Conservation (phyloP, 495 filamentous ascomycete genomes). For the Neurospora sp. region DNA sequence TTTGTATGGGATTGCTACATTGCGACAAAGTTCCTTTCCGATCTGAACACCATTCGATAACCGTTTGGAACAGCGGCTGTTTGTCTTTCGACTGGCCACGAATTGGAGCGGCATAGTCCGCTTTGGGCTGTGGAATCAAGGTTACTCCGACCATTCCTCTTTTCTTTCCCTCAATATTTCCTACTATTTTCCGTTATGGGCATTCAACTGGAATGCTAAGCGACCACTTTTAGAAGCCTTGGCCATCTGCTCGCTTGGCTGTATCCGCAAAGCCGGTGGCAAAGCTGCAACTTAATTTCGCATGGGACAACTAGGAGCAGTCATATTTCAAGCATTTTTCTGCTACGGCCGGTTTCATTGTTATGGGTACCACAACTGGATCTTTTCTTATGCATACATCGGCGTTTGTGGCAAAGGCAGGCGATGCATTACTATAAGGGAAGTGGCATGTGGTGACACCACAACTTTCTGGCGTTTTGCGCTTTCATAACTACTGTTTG, state of each 20-base stretch:
- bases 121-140: neutral
- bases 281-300: neutral
- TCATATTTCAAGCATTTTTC: neutral
- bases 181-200: neutral
- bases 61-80: slow-evolving; percentile 2
- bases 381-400: neutral
- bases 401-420: neutral
- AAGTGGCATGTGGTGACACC: neutral
- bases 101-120: neutral
- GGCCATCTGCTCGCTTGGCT: neutral
- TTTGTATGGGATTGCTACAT: slow-evolving; percentile 10
- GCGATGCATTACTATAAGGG: neutral
- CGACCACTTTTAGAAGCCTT: neutral
- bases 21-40: neutral
- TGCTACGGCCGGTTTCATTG: neutral
- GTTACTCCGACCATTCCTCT: neutral
- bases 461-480: neutral
- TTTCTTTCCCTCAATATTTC: neutral
- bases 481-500: neutral
- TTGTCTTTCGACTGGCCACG: neutral
- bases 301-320: neutral
- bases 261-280: neutral
- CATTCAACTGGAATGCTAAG: neutral
- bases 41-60: slow-evolving; percentile 9
- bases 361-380: neutral